Evolutionary conservation across 495 filamentous ascomycete species (phyloP).

Genomic region (Aspergillus funiculosus): DNA sequence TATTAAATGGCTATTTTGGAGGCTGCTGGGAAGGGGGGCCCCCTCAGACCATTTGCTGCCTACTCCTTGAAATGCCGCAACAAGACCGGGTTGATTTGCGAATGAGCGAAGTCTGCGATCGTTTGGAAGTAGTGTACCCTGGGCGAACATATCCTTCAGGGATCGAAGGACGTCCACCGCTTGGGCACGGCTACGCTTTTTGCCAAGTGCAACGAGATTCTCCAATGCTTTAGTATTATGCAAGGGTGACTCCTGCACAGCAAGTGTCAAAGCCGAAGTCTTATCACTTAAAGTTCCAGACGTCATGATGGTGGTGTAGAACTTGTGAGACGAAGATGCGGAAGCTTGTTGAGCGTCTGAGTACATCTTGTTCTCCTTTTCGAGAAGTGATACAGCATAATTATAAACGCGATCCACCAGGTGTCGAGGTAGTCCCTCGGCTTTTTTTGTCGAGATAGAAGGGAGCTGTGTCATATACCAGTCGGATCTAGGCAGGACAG

Average conservation of each 20-base stretch:
- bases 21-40: conserved; percentile 59
- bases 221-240: conserved; percentile 88
- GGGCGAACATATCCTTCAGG: conserved; percentile 87
- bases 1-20: conserved; percentile 71
- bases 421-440: conserved; percentile 47
- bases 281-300: conserved; percentile 95
- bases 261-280: conserved; percentile 86
- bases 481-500: conserved; percentile 71
- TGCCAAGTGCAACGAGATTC: conserved; percentile 68
- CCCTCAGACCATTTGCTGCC: conserved; percentile 56
- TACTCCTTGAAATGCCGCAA: conserved; percentile 56
- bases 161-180: conserved; percentile 87
- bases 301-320: conserved; percentile 93
- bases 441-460: conserved; percentile 44
- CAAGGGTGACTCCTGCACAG: conserved; percentile 90
- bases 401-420: conserved; percentile 66
- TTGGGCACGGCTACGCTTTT: conserved; percentile 87
- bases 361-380: conserved; percentile 66
- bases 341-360: conserved; percentile 44
- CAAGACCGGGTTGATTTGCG: conserved; percentile 68
- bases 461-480: conserved; percentile 72
- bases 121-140: conserved; percentile 74
- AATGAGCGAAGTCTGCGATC: conserved; percentile 78
- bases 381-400: conserved; percentile 67
- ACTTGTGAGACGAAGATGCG: conserved; percentile 78